Evolutionary conservation across 202 grass and related monocot species (phyloP).

Genomic region (Panicum virgatum): DNA sequence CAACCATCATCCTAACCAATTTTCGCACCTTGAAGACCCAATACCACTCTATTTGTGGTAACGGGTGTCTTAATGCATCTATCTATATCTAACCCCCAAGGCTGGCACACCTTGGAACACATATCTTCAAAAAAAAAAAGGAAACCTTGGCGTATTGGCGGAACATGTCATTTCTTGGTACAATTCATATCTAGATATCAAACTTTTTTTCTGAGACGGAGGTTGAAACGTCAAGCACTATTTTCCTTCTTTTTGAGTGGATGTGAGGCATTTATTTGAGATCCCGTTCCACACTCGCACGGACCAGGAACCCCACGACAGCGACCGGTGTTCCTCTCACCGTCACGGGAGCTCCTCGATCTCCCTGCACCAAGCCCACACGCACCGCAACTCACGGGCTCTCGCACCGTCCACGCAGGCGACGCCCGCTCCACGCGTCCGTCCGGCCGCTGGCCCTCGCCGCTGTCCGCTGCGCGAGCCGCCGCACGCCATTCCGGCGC

Average conservation of each 20-base stretch:
- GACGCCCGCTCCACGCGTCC: no score
- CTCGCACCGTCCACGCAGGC: neutral
- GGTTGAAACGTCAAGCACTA: neutral
- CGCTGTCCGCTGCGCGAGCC: neutral
- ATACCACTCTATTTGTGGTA: no score
- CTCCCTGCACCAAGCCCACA: neutral
- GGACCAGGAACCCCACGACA: slow-evolving; percentile 3
- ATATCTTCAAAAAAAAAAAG: neutral
- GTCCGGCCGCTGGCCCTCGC: neutral
- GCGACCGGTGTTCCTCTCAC: neutral
- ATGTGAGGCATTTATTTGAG: neutral
- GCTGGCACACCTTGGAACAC: neutral
- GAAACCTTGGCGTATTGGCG: neutral
- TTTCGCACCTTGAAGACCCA: no score
- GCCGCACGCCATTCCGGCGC: neutral
- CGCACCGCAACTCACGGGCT: neutral
- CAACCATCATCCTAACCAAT: no score
- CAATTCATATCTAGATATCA: neutral
- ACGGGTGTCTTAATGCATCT: no score
- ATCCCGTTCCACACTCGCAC: slow-evolving; percentile 20
- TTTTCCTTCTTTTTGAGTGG: neutral
- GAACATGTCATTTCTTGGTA: neutral
- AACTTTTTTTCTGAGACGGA: neutral
- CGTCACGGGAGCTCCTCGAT: neutral
- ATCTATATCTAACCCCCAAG: neutral